phyloP scores from a whole-genome alignment of 2,329 filamentous ascomycete genomes.

The Chaetomium olivaceum region DNA sequence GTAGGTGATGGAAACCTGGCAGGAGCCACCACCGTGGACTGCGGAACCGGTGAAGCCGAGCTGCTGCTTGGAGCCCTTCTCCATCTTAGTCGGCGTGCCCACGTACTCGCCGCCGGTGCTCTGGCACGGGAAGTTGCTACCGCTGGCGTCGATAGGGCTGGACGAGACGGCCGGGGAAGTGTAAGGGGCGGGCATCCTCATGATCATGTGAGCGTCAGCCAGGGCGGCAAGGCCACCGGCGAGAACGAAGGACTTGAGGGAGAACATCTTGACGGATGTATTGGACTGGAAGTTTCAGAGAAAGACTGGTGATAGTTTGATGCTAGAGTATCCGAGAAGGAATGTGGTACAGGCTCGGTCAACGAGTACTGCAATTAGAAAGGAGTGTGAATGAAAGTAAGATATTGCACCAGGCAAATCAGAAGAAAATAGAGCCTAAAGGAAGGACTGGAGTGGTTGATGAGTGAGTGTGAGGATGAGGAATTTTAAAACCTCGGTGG shows the following conservation, averaged over 20 bases:
- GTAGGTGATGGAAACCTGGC: constrained; percentile 83
- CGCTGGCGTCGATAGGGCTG: constrained; percentile 60
- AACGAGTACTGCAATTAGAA: constrained; percentile 32
- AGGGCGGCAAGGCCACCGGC: constrained; percentile 58
- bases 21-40: constrained; percentile 87
- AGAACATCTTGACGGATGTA: constrained; percentile 48
- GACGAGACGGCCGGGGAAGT: constrained; percentile 49
- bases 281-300: constrained; percentile 44
- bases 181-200: constrained; percentile 69
- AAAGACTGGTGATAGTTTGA: constrained; percentile 34
- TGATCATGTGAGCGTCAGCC: constrained; percentile 73
- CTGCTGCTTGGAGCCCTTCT: constrained; percentile 60
- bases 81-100: constrained; percentile 58
- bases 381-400: constrained; percentile 38
- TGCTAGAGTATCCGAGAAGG: constrained; percentile 30
- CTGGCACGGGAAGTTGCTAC: constrained; percentile 84
- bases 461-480: constrained; percentile 32
- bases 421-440: constrained; percentile 38
- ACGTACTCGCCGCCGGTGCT: constrained; percentile 47
- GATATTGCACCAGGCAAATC: constrained; percentile 47
- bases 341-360: constrained; percentile 32
- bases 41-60: constrained; percentile 71
- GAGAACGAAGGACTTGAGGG: constrained; percentile 50
- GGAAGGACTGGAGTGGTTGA: constrained; percentile 29
- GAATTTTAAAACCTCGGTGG: constrained; percentile 26